These are phyloP conservation scores for Phycomyces blakesleeanus DNA, from an alignment of 192 early-diverging fungal species.

Conservation along the genomic window DNA sequence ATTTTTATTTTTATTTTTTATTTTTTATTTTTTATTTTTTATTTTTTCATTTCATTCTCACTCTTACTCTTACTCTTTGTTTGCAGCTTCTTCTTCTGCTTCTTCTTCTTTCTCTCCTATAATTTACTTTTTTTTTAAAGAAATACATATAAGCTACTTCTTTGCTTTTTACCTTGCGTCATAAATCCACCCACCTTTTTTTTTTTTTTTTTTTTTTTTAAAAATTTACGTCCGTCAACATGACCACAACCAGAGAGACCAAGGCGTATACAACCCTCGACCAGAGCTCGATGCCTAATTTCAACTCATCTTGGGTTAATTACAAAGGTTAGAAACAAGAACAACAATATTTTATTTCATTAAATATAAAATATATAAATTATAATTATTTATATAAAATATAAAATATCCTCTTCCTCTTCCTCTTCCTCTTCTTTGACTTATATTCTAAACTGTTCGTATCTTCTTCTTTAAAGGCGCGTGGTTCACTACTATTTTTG, in stretches of 20 bases:
- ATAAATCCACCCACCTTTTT: no score
- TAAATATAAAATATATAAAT: no score
- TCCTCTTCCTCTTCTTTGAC: neutral
- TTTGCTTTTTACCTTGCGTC: no score
- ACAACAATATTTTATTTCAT: no score
- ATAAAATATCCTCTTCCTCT: neutral
- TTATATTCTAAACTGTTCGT: no score
- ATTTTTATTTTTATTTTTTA: neutral
- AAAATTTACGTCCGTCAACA: neutral
- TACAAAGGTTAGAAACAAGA: slow-evolving; percentile 49
- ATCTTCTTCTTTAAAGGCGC: no score
- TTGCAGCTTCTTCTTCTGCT: neutral
- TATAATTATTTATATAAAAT: no score
- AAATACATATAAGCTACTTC: no score
- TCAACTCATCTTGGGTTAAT: slow-evolving; percentile 61
- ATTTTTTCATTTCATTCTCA: neutral
- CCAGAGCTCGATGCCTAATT: slow-evolving; percentile 56
- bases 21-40: neutral
- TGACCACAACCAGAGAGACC: slow-evolving; percentile 9
- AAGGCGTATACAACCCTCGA: slow-evolving; percentile 29
- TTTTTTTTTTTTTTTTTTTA: neutral
- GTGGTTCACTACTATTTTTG: slow-evolving; percentile 83
- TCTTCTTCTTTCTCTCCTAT: neutral
- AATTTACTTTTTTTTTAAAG: no score
- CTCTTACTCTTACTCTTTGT: neutral